A percentile compares a stretch with the other conserved stretches of the same genome.
These are phyloP conservation scores for Penicillium arizonense DNA, from an alignment of 495 filamentous ascomycete genomes.

Conservation along the genomic window DNA sequence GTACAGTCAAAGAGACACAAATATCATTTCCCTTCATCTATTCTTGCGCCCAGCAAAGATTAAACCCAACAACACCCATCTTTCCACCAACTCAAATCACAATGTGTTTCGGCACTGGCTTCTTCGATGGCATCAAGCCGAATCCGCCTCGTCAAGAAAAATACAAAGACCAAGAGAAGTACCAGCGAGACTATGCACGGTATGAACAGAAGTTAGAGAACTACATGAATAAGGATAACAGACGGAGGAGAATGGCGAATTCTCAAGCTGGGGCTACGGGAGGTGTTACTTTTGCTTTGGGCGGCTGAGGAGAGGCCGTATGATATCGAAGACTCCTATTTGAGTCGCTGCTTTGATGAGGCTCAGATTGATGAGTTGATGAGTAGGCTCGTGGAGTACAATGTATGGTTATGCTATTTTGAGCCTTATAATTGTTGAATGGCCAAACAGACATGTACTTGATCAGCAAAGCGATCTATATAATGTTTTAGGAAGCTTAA, in stretches of 20 bases:
- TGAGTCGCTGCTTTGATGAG: too few species aligned
- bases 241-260: not conserved
- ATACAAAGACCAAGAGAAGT: conserved; percentile 2
- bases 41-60: too few species aligned
- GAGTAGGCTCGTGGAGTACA: not conserved
- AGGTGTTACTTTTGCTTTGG: not conserved
- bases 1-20: too few species aligned
- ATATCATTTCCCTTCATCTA: too few species aligned
- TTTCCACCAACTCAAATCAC: not conserved
- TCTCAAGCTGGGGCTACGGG: not conserved
- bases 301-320: not conserved
- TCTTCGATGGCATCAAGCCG: not conserved
- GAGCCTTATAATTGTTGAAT: too few species aligned
- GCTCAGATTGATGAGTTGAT: too few species aligned
- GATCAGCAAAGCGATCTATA: too few species aligned
- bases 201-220: not conserved
- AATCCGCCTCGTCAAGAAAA: not conserved
- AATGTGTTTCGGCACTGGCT: not conserved
- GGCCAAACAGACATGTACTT: too few species aligned
- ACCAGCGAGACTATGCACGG: not conserved
- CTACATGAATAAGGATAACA: not conserved
- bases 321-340: not conserved
- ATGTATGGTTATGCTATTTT: not conserved
- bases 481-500: too few species aligned
- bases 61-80: too few species aligned